Percentiles rank a stretch among this genome's conserved stretches.
These are phyloP conservation scores for Trametes sp. DNA, from an alignment of 1,284 basidiomycete species.

Conservation along the genomic window DNA sequence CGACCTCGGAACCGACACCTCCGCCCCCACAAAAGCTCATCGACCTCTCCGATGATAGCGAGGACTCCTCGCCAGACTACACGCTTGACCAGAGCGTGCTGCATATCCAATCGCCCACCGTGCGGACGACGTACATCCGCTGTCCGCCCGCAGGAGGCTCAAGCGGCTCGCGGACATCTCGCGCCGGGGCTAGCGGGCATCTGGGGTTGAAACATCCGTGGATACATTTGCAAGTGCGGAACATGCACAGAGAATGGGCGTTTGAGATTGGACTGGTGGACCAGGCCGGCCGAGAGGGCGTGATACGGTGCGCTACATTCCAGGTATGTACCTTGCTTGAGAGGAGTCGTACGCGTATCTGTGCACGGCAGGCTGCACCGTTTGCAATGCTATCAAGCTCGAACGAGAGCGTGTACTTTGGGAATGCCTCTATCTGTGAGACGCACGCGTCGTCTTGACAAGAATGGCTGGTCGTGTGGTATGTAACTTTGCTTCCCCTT, in stretches of 20 bases:
- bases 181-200: conserved; percentile 15
- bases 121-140: conserved; percentile 74
- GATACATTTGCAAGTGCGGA: conserved; percentile 78
- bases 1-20: conserved; percentile 59
- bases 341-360: not conserved
- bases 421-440: not conserved
- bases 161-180: not conserved
- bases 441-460: not conserved
- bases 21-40: conserved; percentile 54
- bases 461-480: not conserved
- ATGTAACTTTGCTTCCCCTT: too few species aligned
- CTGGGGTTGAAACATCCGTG: conserved; percentile 78
- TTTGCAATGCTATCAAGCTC: not conserved
- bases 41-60: conserved; percentile 42
- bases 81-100: conserved; percentile 72
- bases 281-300: conserved; percentile 61
- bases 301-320: conserved; percentile 80
- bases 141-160: conserved; percentile 51
- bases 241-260: conserved; percentile 72
- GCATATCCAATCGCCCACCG: conserved; percentile 83
- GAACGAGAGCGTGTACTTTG: not conserved
- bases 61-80: conserved; percentile 42
- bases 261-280: conserved; percentile 84
- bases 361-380: not conserved
- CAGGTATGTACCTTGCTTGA: conserved; percentile 64